phyloP scores from a whole-genome alignment of 805 yeast genomes.

The Candida glaebosa region DNA sequence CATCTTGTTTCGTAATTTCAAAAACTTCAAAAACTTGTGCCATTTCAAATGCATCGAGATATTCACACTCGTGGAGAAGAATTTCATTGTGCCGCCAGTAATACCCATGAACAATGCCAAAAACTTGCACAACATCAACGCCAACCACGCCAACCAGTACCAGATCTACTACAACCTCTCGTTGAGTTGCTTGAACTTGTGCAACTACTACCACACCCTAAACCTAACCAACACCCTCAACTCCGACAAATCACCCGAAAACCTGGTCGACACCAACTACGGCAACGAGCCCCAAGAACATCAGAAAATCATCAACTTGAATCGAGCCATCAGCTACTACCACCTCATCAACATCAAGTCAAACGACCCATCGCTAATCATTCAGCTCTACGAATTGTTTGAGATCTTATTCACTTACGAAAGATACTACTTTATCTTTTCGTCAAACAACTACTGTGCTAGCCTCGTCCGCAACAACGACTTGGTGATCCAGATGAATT shows the following conservation, averaged over 20 bases:
- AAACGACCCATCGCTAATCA: conserved; percentile 15
- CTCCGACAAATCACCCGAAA: conserved; percentile 5
- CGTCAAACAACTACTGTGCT: conserved; percentile 13
- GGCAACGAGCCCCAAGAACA: conserved; percentile 24
- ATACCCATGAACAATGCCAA: conserved; percentile 7
- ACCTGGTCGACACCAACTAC: conserved; percentile 7
- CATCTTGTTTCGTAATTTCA: conserved; percentile 16
- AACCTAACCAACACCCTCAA: conserved; percentile 24
- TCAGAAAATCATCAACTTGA: conserved; percentile 26
- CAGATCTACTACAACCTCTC: conserved; percentile 31
- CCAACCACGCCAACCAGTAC: conserved; percentile 15
- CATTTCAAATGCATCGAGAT: conserved; percentile 28
- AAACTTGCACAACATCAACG: conserved; percentile 11
- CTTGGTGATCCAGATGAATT: conserved; percentile 8
- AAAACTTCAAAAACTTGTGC: conserved; percentile 21
- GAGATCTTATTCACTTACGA: conserved; percentile 27
- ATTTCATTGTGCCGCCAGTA: conserved; percentile 13
- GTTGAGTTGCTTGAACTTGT: conserved; percentile 24
- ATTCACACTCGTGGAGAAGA: conserved; percentile 17
- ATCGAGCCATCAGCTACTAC: conserved; percentile 27
- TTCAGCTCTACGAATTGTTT: conserved; percentile 28
- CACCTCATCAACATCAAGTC: conserved; percentile 27
- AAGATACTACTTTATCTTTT: conserved; percentile 19
- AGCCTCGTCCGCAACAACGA: conserved; percentile 11
- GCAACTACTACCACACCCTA: conserved; percentile 27